Evolutionary conservation across 1,139 yeast genomes (phyloP).

Genomic region (Suhomyces terraborum): DNA sequence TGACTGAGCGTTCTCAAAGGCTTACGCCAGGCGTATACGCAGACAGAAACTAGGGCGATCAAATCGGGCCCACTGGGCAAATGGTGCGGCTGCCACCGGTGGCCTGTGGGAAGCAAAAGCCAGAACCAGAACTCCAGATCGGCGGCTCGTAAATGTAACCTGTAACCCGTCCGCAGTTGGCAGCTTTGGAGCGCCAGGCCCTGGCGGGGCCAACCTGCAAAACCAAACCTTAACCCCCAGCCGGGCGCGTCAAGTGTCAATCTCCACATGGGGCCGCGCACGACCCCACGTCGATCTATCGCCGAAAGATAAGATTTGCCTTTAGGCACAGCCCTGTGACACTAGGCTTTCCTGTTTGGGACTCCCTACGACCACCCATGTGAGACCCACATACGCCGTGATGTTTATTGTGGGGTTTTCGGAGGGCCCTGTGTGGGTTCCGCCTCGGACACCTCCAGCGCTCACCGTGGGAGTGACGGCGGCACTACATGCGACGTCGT

Average conservation of each 20-base stretch:
- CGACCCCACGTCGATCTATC: conserved; percentile 6
- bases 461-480: background rate
- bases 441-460: background rate
- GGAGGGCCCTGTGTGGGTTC: background rate
- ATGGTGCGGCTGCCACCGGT: no score
- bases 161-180: conserved; percentile 3
- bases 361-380: background rate
- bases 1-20: no score
- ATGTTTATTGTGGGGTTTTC: no score
- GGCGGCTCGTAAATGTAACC: conserved; percentile 7
- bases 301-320: conserved; percentile 7
- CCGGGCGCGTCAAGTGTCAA: conserved; percentile 7
- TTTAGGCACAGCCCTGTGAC: conserved; percentile 2
- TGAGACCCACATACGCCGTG: background rate
- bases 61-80: no score
- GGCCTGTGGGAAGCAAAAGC: no score
- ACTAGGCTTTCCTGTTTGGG: background rate
- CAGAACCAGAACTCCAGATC: background rate
- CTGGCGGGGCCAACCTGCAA: conserved; percentile 5
- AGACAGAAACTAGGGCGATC: no score
- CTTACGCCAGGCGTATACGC: no score
- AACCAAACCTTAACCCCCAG: no score
- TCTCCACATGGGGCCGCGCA: background rate
- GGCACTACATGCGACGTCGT: no score
- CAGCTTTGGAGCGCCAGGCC: no score